Evolutionary conservation across 202 grass and related monocot genomes (phyloP), one percentile per base, ranked within the genome.

Genomic region (Carex sylvatica): DNA sequence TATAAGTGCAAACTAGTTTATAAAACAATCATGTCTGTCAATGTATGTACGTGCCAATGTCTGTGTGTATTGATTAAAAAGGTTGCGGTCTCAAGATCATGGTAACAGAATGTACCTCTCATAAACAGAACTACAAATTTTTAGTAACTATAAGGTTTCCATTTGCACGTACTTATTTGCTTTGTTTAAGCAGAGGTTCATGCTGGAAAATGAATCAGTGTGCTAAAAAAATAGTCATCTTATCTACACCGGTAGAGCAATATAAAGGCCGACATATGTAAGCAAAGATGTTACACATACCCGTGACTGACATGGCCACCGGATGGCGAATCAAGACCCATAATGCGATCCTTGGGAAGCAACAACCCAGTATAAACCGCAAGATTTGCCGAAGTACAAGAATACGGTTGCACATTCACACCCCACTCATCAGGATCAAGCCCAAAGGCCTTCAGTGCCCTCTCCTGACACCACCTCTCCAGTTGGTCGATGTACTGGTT

Each of bases 301-400:
- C 88, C 88, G 73, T 89, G 88, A 36, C 88, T 89, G 61, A 89
- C 88, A 83, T 89, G 88, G 20, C 88, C 88, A 46, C 88, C 88
- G 2, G 88, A 89, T 46, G 88, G 88, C 15, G 88, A 89, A 83
- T 89, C 88, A 60, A 89, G 63, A 52, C 88, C 88, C 88, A 89
- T 89, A 55, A 89, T 89, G 31, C 88, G 79, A 74, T 89, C 88
- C 44, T 89, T 89, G 1, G 88, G 84, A 19, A 89, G 72, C 23
- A 89, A 61, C 51, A 89, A 63, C 38, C 88, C 88, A 20, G 88
- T 89, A 58, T 89, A 89, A 38, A 89, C 88, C 3, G 88, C 88
- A 40, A 89, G 80, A 66, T 89, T 89, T 0, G 88, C 88, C 2
- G 88, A 89, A 64, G 88, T 89, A n/a, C 88, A 89, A 23, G 88